phyloP scores from a whole-genome alignment of 2,329 filamentous ascomycete genomes.

The Grosmannia huntii region DNA sequence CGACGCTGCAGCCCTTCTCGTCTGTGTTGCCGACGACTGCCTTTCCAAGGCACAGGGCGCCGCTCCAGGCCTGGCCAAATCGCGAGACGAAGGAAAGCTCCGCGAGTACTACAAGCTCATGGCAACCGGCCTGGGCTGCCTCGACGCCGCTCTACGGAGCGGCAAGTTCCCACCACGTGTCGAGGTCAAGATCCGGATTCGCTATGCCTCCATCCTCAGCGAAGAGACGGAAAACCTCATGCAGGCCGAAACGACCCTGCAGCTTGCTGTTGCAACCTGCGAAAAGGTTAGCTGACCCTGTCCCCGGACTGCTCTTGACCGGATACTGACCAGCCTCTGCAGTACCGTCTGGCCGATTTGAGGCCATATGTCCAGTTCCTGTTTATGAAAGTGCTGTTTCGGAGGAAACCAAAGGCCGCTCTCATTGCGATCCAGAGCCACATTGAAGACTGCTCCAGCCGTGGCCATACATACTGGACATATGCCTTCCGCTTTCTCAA shows the following conservation, averaged over 20 bases:
- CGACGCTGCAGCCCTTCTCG: conserved; percentile 46
- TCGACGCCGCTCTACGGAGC: conserved; percentile 55
- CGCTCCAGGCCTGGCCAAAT: conserved; percentile 33
- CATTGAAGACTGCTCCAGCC: conserved; percentile 49
- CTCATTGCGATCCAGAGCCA: conserved; percentile 58
- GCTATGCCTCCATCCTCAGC: conserved; percentile 58
- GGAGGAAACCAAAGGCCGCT: conserved; percentile 58
- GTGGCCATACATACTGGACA: conserved; percentile 61
- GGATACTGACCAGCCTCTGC: not conserved
- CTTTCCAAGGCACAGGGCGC: conserved; percentile 51
- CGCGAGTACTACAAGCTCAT: conserved; percentile 61
- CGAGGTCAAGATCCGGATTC: conserved; percentile 56
- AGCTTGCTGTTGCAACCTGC: conserved; percentile 57
- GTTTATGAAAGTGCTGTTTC: conserved; percentile 56
- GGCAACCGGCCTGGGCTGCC: conserved; percentile 57
- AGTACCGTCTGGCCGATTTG: conserved; percentile 49
- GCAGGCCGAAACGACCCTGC: conserved; percentile 59
- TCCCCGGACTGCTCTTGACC: not conserved
- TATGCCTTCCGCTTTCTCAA: conserved; percentile 68
- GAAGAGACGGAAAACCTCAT: conserved; percentile 67
- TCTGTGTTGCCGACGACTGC: conserved; percentile 66
- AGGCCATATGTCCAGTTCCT: conserved; percentile 71
- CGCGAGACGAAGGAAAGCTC: conserved; percentile 37
- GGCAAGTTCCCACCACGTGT: conserved; percentile 47
- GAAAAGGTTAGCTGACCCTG: conserved; percentile 37